Conservation (phyloP, 140 eudicot species). For the Oenanthe javanica region DNA sequence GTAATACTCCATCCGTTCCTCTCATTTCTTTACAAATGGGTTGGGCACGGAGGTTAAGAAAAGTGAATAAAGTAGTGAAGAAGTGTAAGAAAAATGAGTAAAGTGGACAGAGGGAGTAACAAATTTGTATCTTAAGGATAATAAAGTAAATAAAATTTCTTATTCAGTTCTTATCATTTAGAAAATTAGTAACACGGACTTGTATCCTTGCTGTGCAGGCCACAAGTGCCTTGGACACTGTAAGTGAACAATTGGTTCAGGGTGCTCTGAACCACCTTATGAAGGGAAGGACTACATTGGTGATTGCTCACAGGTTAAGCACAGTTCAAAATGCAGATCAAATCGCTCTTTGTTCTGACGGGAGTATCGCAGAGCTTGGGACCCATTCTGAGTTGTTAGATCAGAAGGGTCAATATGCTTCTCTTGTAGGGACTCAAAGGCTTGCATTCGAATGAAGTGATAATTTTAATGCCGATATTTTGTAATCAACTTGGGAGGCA, state of each 20-base stretch:
- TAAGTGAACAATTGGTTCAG: constrained; percentile 87
- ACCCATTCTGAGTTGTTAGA: constrained; percentile 76
- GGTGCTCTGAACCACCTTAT: constrained; percentile 75
- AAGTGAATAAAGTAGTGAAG: too few relatives aligned
- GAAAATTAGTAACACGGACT: neutral
- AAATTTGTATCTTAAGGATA: neutral
- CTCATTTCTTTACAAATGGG: too few relatives aligned
- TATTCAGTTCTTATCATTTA: neutral
- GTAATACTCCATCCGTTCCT: too few relatives aligned
- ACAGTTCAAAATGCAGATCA: constrained; percentile 96
- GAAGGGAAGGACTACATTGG: constrained; percentile 96
- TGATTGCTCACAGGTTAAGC: constrained; percentile 95
- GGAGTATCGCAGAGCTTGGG: constrained; percentile 79
- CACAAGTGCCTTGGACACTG: constrained; percentile 89
- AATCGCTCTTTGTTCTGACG: constrained; percentile 88
- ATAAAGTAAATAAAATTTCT: neutral
- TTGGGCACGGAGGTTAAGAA: too few relatives aligned
- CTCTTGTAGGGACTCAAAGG: constrained; percentile 86
- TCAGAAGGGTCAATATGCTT: constrained; percentile 62
- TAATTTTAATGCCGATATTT: too few relatives aligned
- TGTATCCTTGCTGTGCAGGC: constrained; percentile 46
- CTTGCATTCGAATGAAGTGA: constrained; percentile 77
- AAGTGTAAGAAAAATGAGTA: too few relatives aligned
- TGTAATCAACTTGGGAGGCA: neutral
- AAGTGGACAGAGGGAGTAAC: too few relatives aligned